phyloP scores from a whole-genome alignment of 225 moss, liverwort and hornwort genomes.

The Asterella californica region DNA sequence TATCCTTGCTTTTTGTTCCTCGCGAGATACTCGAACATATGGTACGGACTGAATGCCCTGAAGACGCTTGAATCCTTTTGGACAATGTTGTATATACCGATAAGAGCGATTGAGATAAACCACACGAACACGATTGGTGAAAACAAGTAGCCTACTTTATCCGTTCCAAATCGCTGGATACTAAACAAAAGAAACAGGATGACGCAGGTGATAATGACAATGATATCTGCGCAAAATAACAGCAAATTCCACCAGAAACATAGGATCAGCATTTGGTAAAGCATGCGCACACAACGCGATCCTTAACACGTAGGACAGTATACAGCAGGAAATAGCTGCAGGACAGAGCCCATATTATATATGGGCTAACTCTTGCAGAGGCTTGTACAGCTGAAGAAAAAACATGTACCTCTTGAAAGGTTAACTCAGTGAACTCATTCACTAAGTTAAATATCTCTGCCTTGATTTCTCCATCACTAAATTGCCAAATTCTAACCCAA shows the following conservation, averaged over 20 bases:
- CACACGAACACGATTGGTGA: conserved; percentile 50
- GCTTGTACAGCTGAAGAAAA: conserved; percentile 24
- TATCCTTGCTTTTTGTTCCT: conserved; percentile 41
- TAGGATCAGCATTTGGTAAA: too few species aligned
- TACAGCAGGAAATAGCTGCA: too few species aligned
- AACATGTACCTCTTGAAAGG: conserved; percentile 2
- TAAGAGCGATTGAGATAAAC: conserved; percentile 48
- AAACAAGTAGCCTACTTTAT: conserved; percentile 44
- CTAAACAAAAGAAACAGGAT: conserved; percentile 51
- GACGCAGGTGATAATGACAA: conserved; percentile 41
- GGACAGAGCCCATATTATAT: too few species aligned
- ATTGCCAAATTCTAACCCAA: neutral
- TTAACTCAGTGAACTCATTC: too few species aligned
- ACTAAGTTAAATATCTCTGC: neutral
- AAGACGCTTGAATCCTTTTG: conserved; percentile 48
- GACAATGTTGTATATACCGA: conserved; percentile 51
- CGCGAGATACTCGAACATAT: conserved; percentile 37
- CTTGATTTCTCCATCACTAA: neutral
- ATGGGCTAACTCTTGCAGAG: conserved; percentile 24
- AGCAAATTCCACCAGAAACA: neutral
- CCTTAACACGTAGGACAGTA: too few species aligned
- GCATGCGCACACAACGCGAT: too few species aligned
- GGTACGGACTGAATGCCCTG: conserved; percentile 51
- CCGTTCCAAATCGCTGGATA: conserved; percentile 61
- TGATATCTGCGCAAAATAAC: conserved; percentile 32